phyloP scores from a whole-genome alignment of 331 rosid genomes.

The Rosa hybrid region DNA sequence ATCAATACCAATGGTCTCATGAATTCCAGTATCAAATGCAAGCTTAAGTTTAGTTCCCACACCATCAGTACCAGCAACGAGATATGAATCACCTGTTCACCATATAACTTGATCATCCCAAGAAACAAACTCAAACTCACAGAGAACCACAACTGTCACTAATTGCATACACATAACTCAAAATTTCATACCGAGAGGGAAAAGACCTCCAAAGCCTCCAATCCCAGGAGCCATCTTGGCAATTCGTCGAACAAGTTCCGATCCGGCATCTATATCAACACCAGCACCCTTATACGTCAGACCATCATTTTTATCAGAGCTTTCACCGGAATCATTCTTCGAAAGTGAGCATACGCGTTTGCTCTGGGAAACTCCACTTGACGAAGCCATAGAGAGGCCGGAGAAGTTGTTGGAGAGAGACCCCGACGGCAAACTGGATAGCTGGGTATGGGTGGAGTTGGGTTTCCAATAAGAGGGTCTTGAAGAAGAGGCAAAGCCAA shows the following conservation, averaged over 20 bases:
- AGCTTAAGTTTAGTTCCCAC: conserved; percentile 91
- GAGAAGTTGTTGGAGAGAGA: conserved; percentile 15
- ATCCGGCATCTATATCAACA: conserved; percentile 87
- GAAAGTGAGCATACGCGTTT: conserved; percentile 20
- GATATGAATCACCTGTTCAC: conserved; percentile 71
- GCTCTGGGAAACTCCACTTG: neutral
- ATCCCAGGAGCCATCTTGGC: conserved; percentile 90
- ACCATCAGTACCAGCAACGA: conserved; percentile 93
- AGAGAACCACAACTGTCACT: neutral
- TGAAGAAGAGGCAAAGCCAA: neutral
- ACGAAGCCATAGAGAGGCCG: conserved; percentile 10
- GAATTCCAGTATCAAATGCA: conserved; percentile 90
- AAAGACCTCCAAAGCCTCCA: conserved; percentile 92
- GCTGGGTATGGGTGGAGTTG: neutral
- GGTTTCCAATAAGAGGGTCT: conserved; percentile 11
- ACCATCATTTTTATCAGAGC: conserved; percentile 26
- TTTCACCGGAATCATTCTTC: conserved; percentile 10
- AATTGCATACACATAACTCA: neutral
- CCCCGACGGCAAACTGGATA: neutral
- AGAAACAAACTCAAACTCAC: neutral
- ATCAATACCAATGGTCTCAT: conserved; percentile 90
- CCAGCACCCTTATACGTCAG: conserved; percentile 81
- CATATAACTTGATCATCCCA: conserved; percentile 7
- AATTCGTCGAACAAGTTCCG: conserved; percentile 77
- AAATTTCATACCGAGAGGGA: conserved; percentile 60